Percentiles rank a stretch among this genome's conserved stretches.
phyloP scores from a whole-genome alignment of 139 green algal species.

The Yamagishiella unicocca region DNA sequence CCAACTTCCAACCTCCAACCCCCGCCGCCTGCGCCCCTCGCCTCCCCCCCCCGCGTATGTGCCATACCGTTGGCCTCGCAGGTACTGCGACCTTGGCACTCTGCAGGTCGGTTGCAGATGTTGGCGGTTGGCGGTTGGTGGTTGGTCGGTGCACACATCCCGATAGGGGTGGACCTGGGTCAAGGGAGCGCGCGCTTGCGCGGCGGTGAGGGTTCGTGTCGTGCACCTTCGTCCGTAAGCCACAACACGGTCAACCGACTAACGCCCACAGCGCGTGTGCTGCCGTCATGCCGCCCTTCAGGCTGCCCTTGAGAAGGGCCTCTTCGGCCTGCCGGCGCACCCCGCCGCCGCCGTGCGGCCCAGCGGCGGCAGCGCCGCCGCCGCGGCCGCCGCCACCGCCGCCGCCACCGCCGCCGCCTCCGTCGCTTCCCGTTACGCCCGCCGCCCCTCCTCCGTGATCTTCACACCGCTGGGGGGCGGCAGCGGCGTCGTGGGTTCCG shows the following conservation, averaged over 20 bases:
- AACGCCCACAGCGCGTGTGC: no score
- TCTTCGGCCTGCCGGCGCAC: conserved; percentile 18
- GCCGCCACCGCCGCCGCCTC: conserved; percentile 17
- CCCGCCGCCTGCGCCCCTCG: neutral
- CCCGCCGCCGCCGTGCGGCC: conserved; percentile 3
- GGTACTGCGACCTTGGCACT: conserved; percentile 45
- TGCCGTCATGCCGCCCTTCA: neutral
- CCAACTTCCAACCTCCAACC: neutral
- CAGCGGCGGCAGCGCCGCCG: conserved; percentile 1
- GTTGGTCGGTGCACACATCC: no score
- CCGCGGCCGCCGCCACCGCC: conserved; percentile 8
- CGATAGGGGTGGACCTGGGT: no score
- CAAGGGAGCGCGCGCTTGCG: no score
- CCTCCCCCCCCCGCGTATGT: neutral
- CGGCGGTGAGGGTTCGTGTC: no score
- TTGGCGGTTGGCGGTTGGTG: no score
- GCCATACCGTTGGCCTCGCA: neutral
- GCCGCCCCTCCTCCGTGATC: conserved; percentile 3
- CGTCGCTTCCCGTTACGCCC: neutral
- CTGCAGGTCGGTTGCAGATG: conserved; percentile 28
- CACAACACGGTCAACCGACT: no score
- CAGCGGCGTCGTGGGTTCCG: neutral
- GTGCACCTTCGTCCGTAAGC: no score
- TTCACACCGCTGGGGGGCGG: neutral
- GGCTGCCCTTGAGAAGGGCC: conserved; percentile 21